phyloP scores from a whole-genome alignment of 2,329 filamentous ascomycete species.

The Colletotrichum melonis region DNA sequence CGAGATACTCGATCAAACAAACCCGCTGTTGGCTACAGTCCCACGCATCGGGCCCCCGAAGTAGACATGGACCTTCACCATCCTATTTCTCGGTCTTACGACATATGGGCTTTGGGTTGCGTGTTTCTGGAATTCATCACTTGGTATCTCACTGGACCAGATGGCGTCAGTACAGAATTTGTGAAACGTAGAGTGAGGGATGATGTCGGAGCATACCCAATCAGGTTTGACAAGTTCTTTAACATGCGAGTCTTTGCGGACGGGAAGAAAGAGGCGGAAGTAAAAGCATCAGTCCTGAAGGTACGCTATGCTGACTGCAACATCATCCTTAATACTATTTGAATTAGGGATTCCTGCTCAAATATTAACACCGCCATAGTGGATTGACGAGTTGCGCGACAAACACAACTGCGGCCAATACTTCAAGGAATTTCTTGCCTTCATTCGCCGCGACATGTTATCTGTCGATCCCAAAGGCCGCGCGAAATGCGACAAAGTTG shows the following conservation, averaged over 20 bases:
- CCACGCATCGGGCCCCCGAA: not conserved
- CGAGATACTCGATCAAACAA: not conserved
- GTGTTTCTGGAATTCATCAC: slow-evolving; percentile 2
- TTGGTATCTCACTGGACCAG: not conserved
- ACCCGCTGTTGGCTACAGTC: not conserved
- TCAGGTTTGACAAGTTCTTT: not conserved
- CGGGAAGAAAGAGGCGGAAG: not conserved
- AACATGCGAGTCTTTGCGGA: not conserved
- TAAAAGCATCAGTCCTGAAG: not conserved
- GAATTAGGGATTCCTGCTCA: not conserved
- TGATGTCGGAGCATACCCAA: not conserved
- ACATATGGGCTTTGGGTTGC: slow-evolving; percentile 6
- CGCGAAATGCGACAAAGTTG: no score
- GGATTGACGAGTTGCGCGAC: not conserved
- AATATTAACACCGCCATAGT: not conserved
- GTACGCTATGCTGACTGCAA: not conserved
- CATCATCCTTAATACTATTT: not conserved
- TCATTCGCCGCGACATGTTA: no score
- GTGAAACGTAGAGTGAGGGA: not conserved
- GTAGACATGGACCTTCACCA: not conserved
- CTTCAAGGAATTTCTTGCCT: not conserved
- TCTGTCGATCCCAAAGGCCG: no score
- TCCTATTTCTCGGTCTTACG: not conserved
- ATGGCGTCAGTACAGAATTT: not conserved
- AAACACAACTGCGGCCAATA: not conserved